Percentiles rank a stretch among this genome's conserved stretches.
These are phyloP conservation scores for Cylindrodendrum hubeiense DNA, from an alignment of 2,329 filamentous ascomycete genomes.

Conservation along the genomic window DNA sequence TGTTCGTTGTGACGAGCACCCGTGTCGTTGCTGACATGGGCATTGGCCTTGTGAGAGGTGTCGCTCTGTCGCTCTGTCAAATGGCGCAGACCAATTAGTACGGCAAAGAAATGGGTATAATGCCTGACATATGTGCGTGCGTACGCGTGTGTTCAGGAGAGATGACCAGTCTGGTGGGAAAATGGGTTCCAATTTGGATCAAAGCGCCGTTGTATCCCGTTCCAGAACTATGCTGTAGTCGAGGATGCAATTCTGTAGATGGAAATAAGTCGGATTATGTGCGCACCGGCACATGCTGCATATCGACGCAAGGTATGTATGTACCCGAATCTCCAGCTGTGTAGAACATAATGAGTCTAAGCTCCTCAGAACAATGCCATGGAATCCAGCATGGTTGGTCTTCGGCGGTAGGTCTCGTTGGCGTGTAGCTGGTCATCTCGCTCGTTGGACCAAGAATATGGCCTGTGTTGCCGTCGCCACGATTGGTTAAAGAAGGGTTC, in stretches of 20 bases:
- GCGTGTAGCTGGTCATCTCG: constrained; percentile 18
- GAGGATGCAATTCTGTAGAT: neutral
- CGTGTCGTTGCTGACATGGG: neutral
- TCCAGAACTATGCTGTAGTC: neutral
- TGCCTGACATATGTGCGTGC: constrained; percentile 8
- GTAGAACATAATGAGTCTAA: neutral
- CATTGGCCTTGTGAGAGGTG: neutral
- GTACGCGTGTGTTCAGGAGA: constrained; percentile 3
- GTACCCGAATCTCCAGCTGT: neutral
- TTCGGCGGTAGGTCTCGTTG: constrained; percentile 33
- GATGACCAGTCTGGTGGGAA: neutral
- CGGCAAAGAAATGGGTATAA: constrained; percentile 11
- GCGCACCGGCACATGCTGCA: neutral
- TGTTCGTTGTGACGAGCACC: neutral
- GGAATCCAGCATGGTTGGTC: constrained; percentile 30
- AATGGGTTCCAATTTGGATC: neutral
- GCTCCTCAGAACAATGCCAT: constrained; percentile 14
- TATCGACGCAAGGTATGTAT: neutral
- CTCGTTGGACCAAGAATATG: constrained; percentile 28
- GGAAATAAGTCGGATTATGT: neutral
- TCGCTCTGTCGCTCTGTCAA: neutral
- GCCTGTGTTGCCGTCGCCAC: constrained; percentile 27
- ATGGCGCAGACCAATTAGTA: constrained; percentile 4
- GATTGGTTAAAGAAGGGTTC: constrained; percentile 41
- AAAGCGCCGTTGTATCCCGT: neutral